Evolutionary conservation across 1,139 yeast genomes (phyloP).

Genomic region (Neolecta irregularis): DNA sequence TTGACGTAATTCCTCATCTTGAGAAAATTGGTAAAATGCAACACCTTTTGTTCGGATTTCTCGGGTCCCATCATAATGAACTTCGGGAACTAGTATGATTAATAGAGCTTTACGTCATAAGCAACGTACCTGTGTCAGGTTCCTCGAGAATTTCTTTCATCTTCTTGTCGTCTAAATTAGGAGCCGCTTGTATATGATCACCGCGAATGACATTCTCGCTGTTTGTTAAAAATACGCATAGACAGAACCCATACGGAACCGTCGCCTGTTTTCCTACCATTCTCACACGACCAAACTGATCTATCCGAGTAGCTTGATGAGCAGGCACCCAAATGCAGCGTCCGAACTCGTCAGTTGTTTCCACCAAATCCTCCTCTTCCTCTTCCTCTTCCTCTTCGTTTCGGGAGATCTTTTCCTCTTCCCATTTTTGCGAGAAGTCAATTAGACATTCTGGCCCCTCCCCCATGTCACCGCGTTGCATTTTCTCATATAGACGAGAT

Average conservation of each 20-base stretch:
- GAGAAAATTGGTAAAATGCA: constrained; percentile 22
- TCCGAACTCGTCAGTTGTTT: constrained; percentile 24
- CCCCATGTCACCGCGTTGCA: constrained; percentile 17
- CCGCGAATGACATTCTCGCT: constrained; percentile 19
- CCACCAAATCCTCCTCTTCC: constrained; percentile 18
- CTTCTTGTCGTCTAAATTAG: constrained; percentile 15
- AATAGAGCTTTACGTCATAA: background rate
- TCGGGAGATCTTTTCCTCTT: constrained; percentile 8
- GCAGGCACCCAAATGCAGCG: no score
- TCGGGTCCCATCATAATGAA: constrained; percentile 21
- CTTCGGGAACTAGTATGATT: constrained; percentile 10
- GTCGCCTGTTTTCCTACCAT: constrained; percentile 16
- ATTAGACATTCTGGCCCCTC: background rate
- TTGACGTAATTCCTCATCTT: constrained; percentile 17
- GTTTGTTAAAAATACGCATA: no score
- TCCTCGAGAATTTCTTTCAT: constrained; percentile 13
- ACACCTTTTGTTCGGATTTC: constrained; percentile 23
- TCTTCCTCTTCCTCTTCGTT: constrained; percentile 11
- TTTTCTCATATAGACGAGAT: constrained; percentile 16
- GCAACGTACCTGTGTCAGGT: constrained; percentile 8
- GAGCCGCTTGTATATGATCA: constrained; percentile 22
- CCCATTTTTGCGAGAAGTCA: constrained; percentile 8
- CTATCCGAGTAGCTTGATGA: no score
- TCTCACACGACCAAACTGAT: constrained; percentile 17
- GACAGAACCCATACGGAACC: no score